Percentiles rank a stretch among this genome's conserved stretches.
Conservation (phyloP, 495 filamentous ascomycete species). For the Baudoinia panamericana region DNA sequence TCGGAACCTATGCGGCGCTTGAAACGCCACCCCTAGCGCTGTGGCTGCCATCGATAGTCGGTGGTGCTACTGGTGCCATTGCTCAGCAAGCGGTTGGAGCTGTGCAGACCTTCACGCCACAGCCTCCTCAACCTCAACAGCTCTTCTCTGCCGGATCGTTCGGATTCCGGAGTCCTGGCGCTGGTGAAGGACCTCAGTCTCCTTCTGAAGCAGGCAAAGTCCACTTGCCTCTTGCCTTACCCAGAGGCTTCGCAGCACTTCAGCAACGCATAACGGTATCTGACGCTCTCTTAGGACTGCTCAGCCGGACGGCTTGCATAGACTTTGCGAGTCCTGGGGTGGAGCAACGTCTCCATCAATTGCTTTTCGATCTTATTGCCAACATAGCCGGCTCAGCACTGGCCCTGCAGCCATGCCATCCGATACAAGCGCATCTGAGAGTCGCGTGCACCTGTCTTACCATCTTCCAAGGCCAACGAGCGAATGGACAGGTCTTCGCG, state of each 20-base stretch:
- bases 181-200: neutral
- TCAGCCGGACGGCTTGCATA: constrained; percentile 18
- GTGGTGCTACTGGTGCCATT: constrained; percentile 1
- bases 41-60: constrained; percentile 7
- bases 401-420: constrained; percentile 2
- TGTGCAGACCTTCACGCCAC: too few relatives aligned
- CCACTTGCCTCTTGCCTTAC: constrained; percentile 14
- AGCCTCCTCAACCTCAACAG: too few relatives aligned
- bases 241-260: constrained; percentile 14
- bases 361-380: constrained; percentile 17
- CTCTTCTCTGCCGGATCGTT: neutral
- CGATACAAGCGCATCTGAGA: constrained; percentile 16
- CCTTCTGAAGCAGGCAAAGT: constrained; percentile 1
- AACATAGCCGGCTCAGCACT: constrained; percentile 1
- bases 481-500: constrained; percentile 15
- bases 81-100: neutral
- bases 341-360: constrained; percentile 16
- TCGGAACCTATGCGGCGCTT: too few relatives aligned
- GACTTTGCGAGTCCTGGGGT: constrained; percentile 18
- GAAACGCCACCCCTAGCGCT: constrained; percentile 2
- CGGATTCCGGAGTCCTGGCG: constrained; percentile 1
- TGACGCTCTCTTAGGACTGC: constrained; percentile 5
- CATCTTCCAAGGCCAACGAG: constrained; percentile 19
- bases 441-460: constrained; percentile 18
- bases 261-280: constrained; percentile 14